Evolutionary conservation across 179 eudicot species (phyloP).

Genomic region (Pouteria campechiana): DNA sequence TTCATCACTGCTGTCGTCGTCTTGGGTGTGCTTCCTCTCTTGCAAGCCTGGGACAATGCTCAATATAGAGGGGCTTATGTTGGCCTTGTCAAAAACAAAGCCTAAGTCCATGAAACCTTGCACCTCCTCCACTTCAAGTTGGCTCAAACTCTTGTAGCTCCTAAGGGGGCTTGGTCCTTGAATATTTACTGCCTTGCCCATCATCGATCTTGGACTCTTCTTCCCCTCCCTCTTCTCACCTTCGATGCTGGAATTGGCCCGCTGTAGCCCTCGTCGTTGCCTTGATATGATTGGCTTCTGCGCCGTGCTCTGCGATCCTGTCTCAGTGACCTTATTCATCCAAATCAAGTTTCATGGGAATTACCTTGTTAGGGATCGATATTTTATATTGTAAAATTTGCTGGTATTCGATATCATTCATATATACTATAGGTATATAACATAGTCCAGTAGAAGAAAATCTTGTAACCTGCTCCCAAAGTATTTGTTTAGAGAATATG

Average conservation of each 20-base stretch:
- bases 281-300: conserved; percentile 25
- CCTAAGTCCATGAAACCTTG: conserved; percentile 35
- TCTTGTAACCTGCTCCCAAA: conserved; percentile 34
- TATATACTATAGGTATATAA: background rate
- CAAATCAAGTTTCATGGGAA: no score
- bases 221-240: conserved; percentile 15
- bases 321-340: no score
- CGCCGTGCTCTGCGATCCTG: conserved; percentile 25
- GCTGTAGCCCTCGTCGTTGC: no score
- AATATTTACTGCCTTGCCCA: conserved; percentile 1
- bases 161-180: conserved; percentile 6
- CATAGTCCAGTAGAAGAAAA: conserved; percentile 16
- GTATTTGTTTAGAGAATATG: conserved; percentile 10
- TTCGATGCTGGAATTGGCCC: no score
- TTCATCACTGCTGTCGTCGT: background rate
- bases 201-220: conserved; percentile 13
- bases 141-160: conserved; percentile 24
- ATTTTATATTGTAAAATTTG: no score
- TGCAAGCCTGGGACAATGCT: conserved; percentile 18
- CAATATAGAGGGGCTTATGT: conserved; percentile 15
- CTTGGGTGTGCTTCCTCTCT: conserved; percentile 7
- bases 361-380: no score
- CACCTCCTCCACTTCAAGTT: conserved; percentile 21
- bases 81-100: conserved; percentile 16
- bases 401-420: background rate